Base-by-base conservation (phyloP, 2,329 filamentous ascomycete species). In the Escovopsis weberi region DNA sequence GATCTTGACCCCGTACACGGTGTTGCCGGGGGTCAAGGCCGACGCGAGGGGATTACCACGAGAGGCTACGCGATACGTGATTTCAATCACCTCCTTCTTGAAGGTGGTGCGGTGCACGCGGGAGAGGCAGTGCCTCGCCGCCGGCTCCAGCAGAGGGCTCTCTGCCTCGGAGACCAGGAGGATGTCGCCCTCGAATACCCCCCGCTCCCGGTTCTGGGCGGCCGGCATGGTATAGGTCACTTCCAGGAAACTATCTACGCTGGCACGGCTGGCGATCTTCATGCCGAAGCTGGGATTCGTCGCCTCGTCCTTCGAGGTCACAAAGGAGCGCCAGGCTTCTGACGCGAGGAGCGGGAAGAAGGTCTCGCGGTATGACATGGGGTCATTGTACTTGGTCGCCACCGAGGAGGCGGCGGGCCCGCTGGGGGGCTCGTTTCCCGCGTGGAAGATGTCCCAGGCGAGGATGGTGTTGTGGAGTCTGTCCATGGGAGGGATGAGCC, bases 241-340 rank as follows among this genome's bases (percentile, higher is more conserved):
- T 64, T 98, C 91, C 47, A 95, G 74, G 54, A 94, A 96, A 40
- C 82, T 82, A 61, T 98, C 91, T 10, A 98, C 87, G 38, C 80
- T 91, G 55, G 91, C 80, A 47, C 91, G 82, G 54, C 83, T 93
- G 40, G 84, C 75, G 42, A 98, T 75, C 55, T 88, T 93, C 60
- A 96, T 78, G 46, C 87, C 85, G 55, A 94, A 93, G 0, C 85
- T 69, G 55, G 82, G 86, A 49, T 79, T 78, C 18, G 75, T 83
- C 39, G 80, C 77, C 60, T 98, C 91, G 54, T 95, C 86, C 58
- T 88, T 88, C 18, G 85, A 76, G 40, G 86, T 88, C 40, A 93
- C 80, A 58, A 98, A 91, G 4, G 85, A 84, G 56, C 93, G 84
- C 91, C 91, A 98, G 28, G 89, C 89, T 66, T 98, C 91, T 26